Evolutionary conservation across 768 basidiomycete species (phyloP), one percentile per base, ranked within the genome.

Genomic region (Lentinula sp.): DNA sequence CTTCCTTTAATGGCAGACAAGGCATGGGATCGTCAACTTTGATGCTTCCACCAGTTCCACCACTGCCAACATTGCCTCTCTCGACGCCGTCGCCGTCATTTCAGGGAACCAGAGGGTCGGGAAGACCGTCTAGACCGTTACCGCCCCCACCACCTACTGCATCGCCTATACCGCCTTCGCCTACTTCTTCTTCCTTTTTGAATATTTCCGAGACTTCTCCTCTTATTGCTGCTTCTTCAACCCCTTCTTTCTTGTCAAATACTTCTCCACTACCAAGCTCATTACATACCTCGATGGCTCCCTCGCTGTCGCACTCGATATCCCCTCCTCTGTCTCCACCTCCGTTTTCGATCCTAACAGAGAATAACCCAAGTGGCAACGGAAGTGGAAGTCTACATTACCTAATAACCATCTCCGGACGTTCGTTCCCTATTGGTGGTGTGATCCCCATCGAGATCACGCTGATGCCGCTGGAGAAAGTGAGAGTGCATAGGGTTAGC

Each of bases 371-470:
- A 13, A 8, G 33, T 28, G 85, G 53, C 91, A 96, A 69, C 68
- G 51, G 35, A 37, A 54, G 23, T 43, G 55, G 55, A 28, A 43
- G 39, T 43, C 41, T 94, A 65, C 86, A 88, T 60, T 97, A 95
- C 67, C 76, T 89, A 46, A 85, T 97, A 53, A 81, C 86, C 2
- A 74, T 94, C 12, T 81, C 85, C 15, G 87, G 86, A 5, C 85
- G 88, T 62, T 87, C 84, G 62, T 91, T 95, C 72, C 84, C 87
- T 16, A 83, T 98, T 32, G 95, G 94, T 36, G 90, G 93, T 42
- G 79, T 79, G 5, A 79, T 98, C 56, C 92, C 94, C 0, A 74
- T 98, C 28, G 83, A 83, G 32, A 78, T 99, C 33, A 87, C 90
- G 0, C 76, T 98, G 59, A 84, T 90, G 80, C 95, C 96, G 1